These are phyloP conservation scores for Austropuccinia psidii DNA, from an alignment of 1,284 basidiomycete genomes.

Conservation along the genomic window DNA sequence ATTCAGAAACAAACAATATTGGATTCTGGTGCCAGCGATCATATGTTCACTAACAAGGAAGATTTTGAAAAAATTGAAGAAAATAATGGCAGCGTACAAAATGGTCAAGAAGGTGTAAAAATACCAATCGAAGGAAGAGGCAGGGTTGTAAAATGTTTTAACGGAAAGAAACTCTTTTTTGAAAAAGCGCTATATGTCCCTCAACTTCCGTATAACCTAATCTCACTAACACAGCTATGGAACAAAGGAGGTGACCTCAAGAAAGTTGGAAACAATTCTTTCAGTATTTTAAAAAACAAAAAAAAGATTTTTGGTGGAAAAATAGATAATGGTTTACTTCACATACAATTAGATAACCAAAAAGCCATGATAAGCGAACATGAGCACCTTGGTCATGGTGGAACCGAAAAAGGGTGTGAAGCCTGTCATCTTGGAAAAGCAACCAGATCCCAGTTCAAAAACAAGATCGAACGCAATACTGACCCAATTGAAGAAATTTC, in stretches of 20 bases:
- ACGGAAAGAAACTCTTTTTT: not conserved
- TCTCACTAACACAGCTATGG: not conserved
- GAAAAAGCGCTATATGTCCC: conserved; percentile 5
- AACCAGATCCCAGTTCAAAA: not conserved
- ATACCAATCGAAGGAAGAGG: not conserved
- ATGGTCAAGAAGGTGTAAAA: not conserved
- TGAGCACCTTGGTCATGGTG: not conserved
- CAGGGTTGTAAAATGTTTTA: not conserved
- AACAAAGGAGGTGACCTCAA: not conserved
- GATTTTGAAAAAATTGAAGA: not conserved
- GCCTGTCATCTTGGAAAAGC: conserved; percentile 16
- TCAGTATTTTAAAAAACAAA: not conserved
- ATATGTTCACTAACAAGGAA: conserved; percentile 1
- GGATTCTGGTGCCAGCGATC: not conserved
- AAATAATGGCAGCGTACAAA: not conserved
- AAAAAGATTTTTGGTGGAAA: not conserved
- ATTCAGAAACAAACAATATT: too few species aligned
- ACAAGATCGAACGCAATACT: not conserved
- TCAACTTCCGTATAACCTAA: not conserved
- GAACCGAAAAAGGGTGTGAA: not conserved
- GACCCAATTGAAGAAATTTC: not conserved
- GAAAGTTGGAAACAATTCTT: not conserved
- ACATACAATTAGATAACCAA: not conserved
- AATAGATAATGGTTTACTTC: not conserved
- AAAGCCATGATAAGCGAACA: not conserved